Evolutionary conservation across 192 early-diverging fungal species (phyloP).

Genomic region (Podila epicladia): DNA sequence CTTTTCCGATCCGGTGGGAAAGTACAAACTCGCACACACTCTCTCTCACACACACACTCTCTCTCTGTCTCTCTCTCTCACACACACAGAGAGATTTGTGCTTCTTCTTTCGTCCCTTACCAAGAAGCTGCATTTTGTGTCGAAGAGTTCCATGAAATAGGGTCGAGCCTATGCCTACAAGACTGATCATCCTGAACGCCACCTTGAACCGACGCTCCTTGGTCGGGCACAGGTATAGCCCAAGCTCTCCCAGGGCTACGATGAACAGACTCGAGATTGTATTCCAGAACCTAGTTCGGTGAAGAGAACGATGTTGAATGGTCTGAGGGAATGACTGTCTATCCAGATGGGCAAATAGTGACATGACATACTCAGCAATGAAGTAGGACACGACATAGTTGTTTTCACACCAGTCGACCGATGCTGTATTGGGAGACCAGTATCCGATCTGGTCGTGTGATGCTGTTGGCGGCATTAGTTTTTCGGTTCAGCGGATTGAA

Average conservation of each 20-base stretch:
- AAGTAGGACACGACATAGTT: conserved; percentile 59
- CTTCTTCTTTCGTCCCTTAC: conserved; percentile 50
- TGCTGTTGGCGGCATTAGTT: not conserved
- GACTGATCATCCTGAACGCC: conserved; percentile 64
- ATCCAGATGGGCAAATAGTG: not conserved
- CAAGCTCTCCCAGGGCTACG: conserved; percentile 65
- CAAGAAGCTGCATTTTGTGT: conserved; percentile 74
- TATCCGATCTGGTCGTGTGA: conserved; percentile 16
- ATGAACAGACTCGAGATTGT: conserved; percentile 73
- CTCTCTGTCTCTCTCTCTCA: not conserved
- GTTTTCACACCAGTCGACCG: conserved; percentile 51
- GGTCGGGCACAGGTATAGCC: conserved; percentile 58
- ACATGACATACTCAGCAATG: conserved; percentile 59
- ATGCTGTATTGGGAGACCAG: conserved; percentile 44
- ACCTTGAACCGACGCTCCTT: conserved; percentile 59
- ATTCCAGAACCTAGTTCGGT: conserved; percentile 59
- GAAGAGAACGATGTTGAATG: not conserved
- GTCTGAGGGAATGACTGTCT: not conserved
- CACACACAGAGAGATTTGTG: too few species aligned
- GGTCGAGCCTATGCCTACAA: conserved; percentile 79
- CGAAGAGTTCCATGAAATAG: conserved; percentile 83
- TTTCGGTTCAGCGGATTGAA: not conserved
- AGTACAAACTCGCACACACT: not conserved
- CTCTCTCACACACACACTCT: not conserved
- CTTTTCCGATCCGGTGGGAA: not conserved